A percentile compares a stretch with the other conserved stretches of the same genome.
Evolutionary conservation across 2,329 filamentous ascomycete species (phyloP).

Genomic region (Pseudogymnoascus sp.): DNA sequence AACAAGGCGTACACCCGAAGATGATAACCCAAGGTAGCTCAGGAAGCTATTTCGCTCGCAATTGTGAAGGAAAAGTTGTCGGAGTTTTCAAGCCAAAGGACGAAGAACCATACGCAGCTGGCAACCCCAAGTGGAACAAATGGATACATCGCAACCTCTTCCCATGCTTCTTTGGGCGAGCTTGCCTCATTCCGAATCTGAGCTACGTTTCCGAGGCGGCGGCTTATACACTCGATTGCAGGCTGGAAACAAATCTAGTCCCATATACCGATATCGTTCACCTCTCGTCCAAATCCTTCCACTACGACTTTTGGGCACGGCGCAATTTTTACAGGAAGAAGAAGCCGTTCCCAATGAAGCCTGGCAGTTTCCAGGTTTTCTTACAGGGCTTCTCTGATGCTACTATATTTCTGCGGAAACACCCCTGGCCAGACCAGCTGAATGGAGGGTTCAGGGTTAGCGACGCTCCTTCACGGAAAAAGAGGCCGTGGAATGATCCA

Average conservation of each 20-base stretch:
- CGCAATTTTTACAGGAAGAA: conserved; percentile 80
- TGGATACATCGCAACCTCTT: conserved; percentile 98
- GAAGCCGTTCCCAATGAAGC: conserved; percentile 79
- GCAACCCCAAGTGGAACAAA: conserved; percentile 99
- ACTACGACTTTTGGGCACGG: conserved; percentile 96
- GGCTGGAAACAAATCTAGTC: conserved; percentile 83
- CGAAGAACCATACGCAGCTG: conserved; percentile 92
- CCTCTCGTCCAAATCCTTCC: conserved; percentile 92
- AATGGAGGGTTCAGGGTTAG: conserved; percentile 59
- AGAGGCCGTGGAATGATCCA: conserved; percentile 69
- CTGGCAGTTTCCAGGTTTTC: conserved; percentile 95
- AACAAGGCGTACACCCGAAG: conserved; percentile 83
- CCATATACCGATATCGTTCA: conserved; percentile 94
- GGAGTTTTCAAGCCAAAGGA: conserved; percentile 99
- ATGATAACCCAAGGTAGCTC: conserved; percentile 97
- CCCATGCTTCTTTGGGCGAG: conserved; percentile 91
- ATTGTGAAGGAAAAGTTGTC: conserved; percentile 84
- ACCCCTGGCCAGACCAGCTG: conserved; percentile 88
- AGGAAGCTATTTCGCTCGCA: conserved; percentile 94
- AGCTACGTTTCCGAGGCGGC: conserved; percentile 97
- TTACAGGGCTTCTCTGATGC: conserved; percentile 95
- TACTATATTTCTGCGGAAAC: conserved; percentile 86
- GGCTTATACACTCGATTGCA: conserved; percentile 87
- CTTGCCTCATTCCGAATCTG: conserved; percentile 90
- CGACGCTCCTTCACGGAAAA: conserved; percentile 59